Conservation (phyloP, 371 early-diverging fungal species). For the Mortierella sp. region DNA sequence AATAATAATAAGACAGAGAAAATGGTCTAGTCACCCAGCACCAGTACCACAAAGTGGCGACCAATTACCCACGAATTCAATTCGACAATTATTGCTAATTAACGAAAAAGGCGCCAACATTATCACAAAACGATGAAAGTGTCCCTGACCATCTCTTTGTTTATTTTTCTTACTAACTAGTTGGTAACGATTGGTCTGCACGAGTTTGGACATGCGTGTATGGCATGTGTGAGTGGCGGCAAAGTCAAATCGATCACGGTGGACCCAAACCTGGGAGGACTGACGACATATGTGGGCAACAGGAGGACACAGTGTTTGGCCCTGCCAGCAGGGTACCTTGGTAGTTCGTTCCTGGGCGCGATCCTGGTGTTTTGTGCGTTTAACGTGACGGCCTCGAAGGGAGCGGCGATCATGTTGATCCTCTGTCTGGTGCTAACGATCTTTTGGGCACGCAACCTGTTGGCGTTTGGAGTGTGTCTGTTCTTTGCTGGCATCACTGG, state of each 20-base stretch:
- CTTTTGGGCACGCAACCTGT: conserved; percentile 91
- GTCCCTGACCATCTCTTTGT: neutral
- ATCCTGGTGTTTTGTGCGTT: conserved; percentile 94
- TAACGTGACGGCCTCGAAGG: conserved; percentile 86
- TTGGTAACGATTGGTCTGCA: conserved; percentile 87
- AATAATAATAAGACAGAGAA: neutral
- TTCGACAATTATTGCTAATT: neutral
- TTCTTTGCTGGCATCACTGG: conserved; percentile 86
- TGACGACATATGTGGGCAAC: conserved; percentile 71
- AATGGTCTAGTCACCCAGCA: neutral
- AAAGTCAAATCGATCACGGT: conserved; percentile 91
- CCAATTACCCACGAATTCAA: neutral
- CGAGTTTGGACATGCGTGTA: conserved; percentile 87
- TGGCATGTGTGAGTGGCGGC: conserved; percentile 89
- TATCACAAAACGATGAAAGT: no score
- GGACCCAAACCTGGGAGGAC: conserved; percentile 95
- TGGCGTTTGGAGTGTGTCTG: conserved; percentile 85
- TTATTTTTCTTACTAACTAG: conserved; percentile 46
- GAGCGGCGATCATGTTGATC: conserved; percentile 84
- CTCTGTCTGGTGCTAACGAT: conserved; percentile 81
- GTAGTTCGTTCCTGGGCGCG: conserved; percentile 86
- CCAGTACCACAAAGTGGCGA: no score
- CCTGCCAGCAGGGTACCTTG: conserved; percentile 85
- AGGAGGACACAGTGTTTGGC: conserved; percentile 83
- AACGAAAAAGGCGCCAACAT: neutral